Base-by-base conservation (phyloP, 2,329 filamentous ascomycete genomes). In the Fusarium sublunatum region DNA sequence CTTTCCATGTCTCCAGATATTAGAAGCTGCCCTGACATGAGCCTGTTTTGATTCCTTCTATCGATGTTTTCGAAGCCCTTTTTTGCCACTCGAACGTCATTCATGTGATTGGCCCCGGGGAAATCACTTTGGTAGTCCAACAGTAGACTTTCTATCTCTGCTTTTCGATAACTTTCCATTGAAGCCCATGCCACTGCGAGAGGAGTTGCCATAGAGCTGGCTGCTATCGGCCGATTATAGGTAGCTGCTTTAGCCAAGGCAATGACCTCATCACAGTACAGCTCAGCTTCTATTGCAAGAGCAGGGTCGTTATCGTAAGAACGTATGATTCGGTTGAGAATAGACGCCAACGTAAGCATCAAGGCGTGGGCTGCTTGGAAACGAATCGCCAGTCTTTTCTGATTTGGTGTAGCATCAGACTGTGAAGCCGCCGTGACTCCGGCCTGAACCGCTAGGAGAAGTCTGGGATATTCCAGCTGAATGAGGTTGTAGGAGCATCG, bases 51-150 rank as follows among this genome's bases (percentile, higher is more conserved):
- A 2, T 22, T 25, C 0, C 39, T 55, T 22, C 5, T 45, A 0
- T 56, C 58, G 3, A 61, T 46, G 4, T 19, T 28, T 0, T 42
- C 39, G 6, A 61, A 61, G 0, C 40, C 22, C 2, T 1, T 25
- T 2, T 26, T n/a, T 2, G 56, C 13, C 13, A 26, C 25, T 3
- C 6, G 2, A 2, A 31, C n/a, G 15, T 55, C 43, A 11, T 9
- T n/a, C 6, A 61, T 26, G 10, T 50, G 61, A 3, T 42, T 12
- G 4, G 50, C 4, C 0, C 56, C 58, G 0, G 25, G 25, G 12
- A 61, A 61, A 9, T 61, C 56, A 12, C 22, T 29, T 7, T 56
- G 34, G 3, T 61, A 61, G 2, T 50, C 56, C 31, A 39, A 4
- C 1, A 61, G 28, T 0, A 55, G 3, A 2, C 9, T 15, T 2